These are phyloP conservation scores for Ophiostoma quercus DNA, from an alignment of 2,329 filamentous ascomycete species.

Conservation along the genomic window DNA sequence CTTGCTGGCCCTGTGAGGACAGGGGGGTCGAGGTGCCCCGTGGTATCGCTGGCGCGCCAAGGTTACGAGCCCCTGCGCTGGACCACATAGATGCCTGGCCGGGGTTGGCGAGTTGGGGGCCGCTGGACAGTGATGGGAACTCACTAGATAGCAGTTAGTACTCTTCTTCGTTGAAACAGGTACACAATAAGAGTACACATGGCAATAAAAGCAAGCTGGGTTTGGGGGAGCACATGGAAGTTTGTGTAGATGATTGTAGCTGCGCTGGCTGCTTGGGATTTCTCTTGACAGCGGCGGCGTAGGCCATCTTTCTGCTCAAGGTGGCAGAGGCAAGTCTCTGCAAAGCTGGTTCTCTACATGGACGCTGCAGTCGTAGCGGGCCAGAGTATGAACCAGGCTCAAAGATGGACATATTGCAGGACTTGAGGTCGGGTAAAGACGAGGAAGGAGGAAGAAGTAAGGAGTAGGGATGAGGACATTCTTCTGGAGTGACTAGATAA, in stretches of 20 bases:
- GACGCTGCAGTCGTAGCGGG: conserved; percentile 17
- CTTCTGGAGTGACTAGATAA: not conserved
- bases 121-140: conserved; percentile 61
- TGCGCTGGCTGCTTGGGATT: not conserved
- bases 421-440: not conserved
- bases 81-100: conserved; percentile 53
- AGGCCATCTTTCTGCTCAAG: conserved; percentile 21
- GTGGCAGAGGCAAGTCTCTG: conserved; percentile 20
- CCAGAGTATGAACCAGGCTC: conserved; percentile 21
- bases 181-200: not conserved
- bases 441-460: not conserved
- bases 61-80: conserved; percentile 44
- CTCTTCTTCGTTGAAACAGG: conserved; percentile 21
- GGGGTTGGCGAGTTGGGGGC: conserved; percentile 48
- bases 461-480: not conserved
- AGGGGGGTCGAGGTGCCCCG: conserved; percentile 49
- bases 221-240: not conserved
- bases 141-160: conserved; percentile 45
- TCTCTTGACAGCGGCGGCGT: conserved; percentile 24
- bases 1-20: conserved; percentile 47
- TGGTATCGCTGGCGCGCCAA: conserved; percentile 44
- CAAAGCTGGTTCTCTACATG: conserved; percentile 20
- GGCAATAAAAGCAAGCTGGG: not conserved
- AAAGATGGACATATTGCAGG: conserved; percentile 16
- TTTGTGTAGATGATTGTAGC: not conserved